Evolutionary conservation across 495 filamentous ascomycete species (phyloP), one percentile per base, ranked within the genome.

Genomic region (Neurospora sp.): DNA sequence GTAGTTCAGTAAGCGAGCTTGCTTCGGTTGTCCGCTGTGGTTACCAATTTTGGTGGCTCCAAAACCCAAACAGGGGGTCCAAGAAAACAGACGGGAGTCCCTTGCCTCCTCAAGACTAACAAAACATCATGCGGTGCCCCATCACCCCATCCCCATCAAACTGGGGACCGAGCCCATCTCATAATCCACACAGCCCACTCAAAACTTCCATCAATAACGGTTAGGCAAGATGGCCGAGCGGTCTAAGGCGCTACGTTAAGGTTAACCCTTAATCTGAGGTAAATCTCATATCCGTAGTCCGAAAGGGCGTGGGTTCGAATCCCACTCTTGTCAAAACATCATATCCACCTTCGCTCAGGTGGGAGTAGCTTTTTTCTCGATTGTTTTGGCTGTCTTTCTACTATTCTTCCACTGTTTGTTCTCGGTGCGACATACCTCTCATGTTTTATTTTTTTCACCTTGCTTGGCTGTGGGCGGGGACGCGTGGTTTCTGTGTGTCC

Each of bases 231-330:
- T 76, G 74, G 74, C 74, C 76, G 74, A 76, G 74, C 76, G 74
- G 74, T 76, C 74, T 76, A 76, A 74, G 74, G 74, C 76, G 75
- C 75, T 74, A 76, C 72, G 76, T 77, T 77, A 76, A 77, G 76
- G 76, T 73, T 45, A 54, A 74, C 74, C 74, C 74, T 73, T 76
- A 70, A 77, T 76, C 28, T 69, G 45, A 54, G 45, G 24, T 54
- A 40, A 17, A 40, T 15, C 13, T 17, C 13, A 40, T 15, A 40
- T 43, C 54, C 54, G 54, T 62, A 24, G 54, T 62, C 54, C 54
- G 54, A 62, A 72, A 72, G 73, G 73, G 71, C 70, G 48, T 72
- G 70, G 70, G 73, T 74, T 74, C 70, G 73, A 74, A 72, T 72
- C 73, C 71, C 70, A 72, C 71, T 72, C 70, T 72, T 71, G 73